Conservation (phyloP, 805 yeast genomes). For the Candida suzukii region DNA sequence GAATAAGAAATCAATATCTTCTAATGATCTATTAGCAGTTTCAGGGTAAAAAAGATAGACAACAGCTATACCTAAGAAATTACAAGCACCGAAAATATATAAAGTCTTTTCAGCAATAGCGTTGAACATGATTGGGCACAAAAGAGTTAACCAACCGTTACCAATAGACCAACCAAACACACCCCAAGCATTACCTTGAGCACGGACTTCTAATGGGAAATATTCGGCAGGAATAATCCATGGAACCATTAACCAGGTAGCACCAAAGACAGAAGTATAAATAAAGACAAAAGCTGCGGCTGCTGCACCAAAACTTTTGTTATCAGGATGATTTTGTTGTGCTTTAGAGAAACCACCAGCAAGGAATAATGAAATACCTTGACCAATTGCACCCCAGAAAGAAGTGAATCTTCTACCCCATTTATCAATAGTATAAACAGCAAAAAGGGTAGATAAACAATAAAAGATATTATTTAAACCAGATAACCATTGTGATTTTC, state of each 20-base stretch:
- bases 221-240: constrained; percentile 18
- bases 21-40: constrained; percentile 54
- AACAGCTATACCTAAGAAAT: constrained; percentile 11
- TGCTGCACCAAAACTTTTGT: constrained; percentile 26
- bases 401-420: constrained; percentile 40
- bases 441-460: constrained; percentile 18
- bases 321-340: constrained; percentile 19
- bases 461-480: constrained; percentile 14
- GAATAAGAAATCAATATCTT: constrained; percentile 28
- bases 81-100: constrained; percentile 25
- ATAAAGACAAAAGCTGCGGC: constrained; percentile 29
- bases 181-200: constrained; percentile 21
- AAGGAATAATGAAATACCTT: constrained; percentile 36
- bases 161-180: constrained; percentile 24
- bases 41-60: constrained; percentile 40
- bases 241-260: constrained; percentile 17
- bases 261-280: constrained; percentile 27
- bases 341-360: constrained; percentile 28
- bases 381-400: constrained; percentile 25
- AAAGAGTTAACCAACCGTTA: constrained; percentile 27
- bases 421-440: constrained; percentile 24
- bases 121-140: constrained; percentile 25
- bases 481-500: constrained; percentile 23
- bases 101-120: constrained; percentile 23
- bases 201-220: constrained; percentile 19